phyloP scores from a whole-genome alignment of 768 basidiomycete genomes.

The Calocybe indica region DNA sequence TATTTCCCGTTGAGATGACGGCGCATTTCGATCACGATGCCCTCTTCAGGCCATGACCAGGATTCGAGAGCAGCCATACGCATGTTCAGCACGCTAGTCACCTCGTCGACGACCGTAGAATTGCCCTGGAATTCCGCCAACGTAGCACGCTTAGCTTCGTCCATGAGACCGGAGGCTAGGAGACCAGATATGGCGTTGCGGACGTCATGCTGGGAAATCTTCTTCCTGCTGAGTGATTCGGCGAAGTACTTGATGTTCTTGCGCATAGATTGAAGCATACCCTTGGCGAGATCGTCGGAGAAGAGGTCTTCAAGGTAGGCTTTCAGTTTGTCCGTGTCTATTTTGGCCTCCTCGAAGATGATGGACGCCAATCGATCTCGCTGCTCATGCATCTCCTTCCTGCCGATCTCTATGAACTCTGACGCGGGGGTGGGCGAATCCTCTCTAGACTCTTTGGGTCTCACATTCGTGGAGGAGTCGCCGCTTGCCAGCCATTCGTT shows the following conservation, averaged over 20 bases:
- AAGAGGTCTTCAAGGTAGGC: slow-evolving; percentile 34
- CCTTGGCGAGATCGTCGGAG: slow-evolving; percentile 21
- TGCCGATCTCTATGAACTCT: slow-evolving; percentile 25
- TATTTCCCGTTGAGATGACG: slow-evolving; percentile 45
- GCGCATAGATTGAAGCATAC: slow-evolving; percentile 23
- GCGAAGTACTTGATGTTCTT: slow-evolving; percentile 22
- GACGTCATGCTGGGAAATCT: slow-evolving; percentile 21
- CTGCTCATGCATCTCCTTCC: slow-evolving; percentile 34
- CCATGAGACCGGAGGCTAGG: slow-evolving; percentile 29
- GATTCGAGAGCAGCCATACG: slow-evolving; percentile 31
- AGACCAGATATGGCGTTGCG: slow-evolving; percentile 26
- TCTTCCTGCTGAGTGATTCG: slow-evolving; percentile 15
- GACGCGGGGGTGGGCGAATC: slow-evolving; percentile 2
- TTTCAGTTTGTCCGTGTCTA: slow-evolving; percentile 26
- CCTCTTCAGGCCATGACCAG: slow-evolving; percentile 40
- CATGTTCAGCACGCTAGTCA: slow-evolving; percentile 42
- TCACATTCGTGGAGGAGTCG: slow-evolving; percentile 26
- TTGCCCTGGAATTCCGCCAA: slow-evolving; percentile 37
- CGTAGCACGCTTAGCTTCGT: slow-evolving; percentile 32
- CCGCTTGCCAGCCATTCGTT: slow-evolving; percentile 40
- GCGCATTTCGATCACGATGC: slow-evolving; percentile 37
- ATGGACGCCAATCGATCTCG: slow-evolving; percentile 25
- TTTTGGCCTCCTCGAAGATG: slow-evolving; percentile 29
- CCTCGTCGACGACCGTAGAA: slow-evolving; percentile 28
- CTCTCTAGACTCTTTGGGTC: slow-evolving; percentile 6